These are phyloP conservation scores for Fusarium veterinarium DNA, from an alignment of 2,329 filamentous ascomycete species.

Conservation along the genomic window DNA sequence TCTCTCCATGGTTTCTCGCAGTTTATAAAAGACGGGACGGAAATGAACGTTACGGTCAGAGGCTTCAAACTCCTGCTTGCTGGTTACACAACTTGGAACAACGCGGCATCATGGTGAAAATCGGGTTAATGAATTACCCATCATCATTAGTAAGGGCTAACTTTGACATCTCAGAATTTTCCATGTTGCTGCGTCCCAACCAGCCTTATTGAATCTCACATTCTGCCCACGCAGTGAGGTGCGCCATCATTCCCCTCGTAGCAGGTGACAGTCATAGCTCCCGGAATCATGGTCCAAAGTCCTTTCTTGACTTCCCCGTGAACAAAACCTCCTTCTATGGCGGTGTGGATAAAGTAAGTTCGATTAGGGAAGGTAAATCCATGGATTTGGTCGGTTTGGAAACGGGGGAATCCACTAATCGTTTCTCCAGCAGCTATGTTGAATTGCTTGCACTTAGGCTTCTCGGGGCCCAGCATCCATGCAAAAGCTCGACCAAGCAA, in stretches of 20 bases:
- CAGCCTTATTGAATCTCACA: background rate
- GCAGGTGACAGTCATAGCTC: background rate
- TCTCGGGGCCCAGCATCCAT: background rate
- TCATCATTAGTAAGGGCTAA: background rate
- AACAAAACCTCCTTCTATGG: too few relatives aligned
- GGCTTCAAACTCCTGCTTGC: background rate
- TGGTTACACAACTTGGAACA: too few relatives aligned
- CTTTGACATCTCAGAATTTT: background rate
- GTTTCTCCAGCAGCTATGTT: background rate
- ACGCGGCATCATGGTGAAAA: background rate
- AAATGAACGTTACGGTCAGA: too few relatives aligned
- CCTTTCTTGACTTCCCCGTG: too few relatives aligned
- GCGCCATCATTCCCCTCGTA: background rate
- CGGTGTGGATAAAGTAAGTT: too few relatives aligned
- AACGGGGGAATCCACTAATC: background rate
- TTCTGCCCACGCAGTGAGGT: background rate
- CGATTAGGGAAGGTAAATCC: background rate
- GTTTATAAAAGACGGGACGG: too few relatives aligned
- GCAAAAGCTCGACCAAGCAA: rapidly evolving
- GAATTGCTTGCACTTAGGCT: background rate
- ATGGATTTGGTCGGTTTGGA: background rate
- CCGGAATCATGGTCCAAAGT: too few relatives aligned
- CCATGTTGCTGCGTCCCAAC: background rate
- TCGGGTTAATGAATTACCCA: background rate
- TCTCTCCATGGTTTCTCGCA: too few relatives aligned